A percentile compares a stretch with the other conserved stretches of the same genome.
Evolutionary conservation across 352 stramenopile species (phyloP).

Genomic region (Halophytophthora batemanensis): DNA sequence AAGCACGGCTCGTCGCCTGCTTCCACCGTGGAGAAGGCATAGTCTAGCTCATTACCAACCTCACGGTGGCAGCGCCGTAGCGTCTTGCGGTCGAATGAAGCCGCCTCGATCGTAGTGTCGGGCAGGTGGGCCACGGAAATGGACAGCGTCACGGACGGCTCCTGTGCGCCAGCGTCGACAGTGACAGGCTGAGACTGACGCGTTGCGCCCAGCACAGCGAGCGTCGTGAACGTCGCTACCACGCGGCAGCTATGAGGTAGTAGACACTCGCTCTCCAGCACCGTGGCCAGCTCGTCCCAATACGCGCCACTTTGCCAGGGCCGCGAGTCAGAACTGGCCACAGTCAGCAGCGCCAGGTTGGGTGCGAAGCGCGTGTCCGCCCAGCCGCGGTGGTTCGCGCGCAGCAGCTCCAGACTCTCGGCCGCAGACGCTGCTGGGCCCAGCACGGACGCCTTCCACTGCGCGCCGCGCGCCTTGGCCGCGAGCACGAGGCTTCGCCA

Average conservation of each 20-base stretch:
- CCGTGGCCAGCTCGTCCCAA: constrained; percentile 35
- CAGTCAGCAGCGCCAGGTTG: constrained; percentile 34
- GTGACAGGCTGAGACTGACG: neutral
- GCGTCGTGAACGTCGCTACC: constrained; percentile 34
- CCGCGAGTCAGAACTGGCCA: constrained; percentile 22
- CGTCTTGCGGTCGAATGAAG: constrained; percentile 49
- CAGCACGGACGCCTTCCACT: constrained; percentile 43
- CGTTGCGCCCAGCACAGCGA: constrained; percentile 21
- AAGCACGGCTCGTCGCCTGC: constrained; percentile 31
- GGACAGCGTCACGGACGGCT: constrained; percentile 31
- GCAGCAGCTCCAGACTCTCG: constrained; percentile 37
- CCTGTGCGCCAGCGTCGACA: neutral
- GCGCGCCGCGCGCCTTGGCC: constrained; percentile 16
- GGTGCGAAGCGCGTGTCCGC: constrained; percentile 37
- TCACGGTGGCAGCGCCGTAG: constrained; percentile 39
- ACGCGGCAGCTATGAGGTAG: constrained; percentile 38
- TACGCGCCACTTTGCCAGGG: constrained; percentile 31
- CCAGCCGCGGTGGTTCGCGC: constrained; percentile 26
- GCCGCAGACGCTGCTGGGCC: constrained; percentile 14
- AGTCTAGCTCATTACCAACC: constrained; percentile 25
- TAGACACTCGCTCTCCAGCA: constrained; percentile 32
- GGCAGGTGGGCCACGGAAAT: constrained; percentile 42
- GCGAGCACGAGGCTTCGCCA: constrained; percentile 21
- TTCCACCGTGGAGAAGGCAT: constrained; percentile 25
- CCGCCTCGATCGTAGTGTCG: constrained; percentile 38